Percentiles rank a stretch among this genome's conserved stretches.
phyloP scores from a whole-genome alignment of 129 eudicot genomes.

The Helianthus tuberosus region DNA sequence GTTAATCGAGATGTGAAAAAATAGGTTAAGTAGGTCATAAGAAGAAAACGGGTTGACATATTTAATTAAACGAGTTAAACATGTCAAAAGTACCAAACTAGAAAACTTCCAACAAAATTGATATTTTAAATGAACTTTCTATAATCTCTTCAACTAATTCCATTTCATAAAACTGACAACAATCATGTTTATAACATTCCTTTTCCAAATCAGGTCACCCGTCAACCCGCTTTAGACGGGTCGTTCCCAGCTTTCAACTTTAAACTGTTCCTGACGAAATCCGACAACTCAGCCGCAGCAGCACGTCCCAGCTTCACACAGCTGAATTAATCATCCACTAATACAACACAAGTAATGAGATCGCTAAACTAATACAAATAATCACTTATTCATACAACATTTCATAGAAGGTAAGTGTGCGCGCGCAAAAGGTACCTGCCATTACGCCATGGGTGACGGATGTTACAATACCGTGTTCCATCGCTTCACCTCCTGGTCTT shows the following conservation, averaged over 20 bases:
- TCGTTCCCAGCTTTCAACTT: slow-evolving; percentile 39
- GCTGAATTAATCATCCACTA: slow-evolving; percentile 75
- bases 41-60: too few relatives aligned
- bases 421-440: slow-evolving; percentile 50
- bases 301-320: slow-evolving; percentile 81
- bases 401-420: background rate
- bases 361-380: background rate
- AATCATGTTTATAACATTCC: background rate
- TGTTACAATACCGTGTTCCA: slow-evolving; percentile 73
- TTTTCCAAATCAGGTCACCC: background rate
- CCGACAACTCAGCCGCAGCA: slow-evolving; percentile 67
- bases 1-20: too few relatives aligned
- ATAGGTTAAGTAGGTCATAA: too few relatives aligned
- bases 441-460: slow-evolving; percentile 87
- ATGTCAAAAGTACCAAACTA: background rate
- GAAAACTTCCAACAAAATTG: slow-evolving; percentile 11
- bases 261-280: slow-evolving; percentile 57
- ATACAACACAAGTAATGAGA: background rate
- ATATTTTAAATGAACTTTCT: background rate
- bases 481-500: slow-evolving; percentile 39
- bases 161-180: background rate
- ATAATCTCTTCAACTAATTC: background rate
- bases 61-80: too few relatives aligned
- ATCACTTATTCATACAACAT: background rate
- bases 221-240: slow-evolving; percentile 53